Percentiles rank a stretch among this genome's conserved stretches.
Evolutionary conservation across 257 asterid species (phyloP).

Genomic region (Lycium ferocissimum): DNA sequence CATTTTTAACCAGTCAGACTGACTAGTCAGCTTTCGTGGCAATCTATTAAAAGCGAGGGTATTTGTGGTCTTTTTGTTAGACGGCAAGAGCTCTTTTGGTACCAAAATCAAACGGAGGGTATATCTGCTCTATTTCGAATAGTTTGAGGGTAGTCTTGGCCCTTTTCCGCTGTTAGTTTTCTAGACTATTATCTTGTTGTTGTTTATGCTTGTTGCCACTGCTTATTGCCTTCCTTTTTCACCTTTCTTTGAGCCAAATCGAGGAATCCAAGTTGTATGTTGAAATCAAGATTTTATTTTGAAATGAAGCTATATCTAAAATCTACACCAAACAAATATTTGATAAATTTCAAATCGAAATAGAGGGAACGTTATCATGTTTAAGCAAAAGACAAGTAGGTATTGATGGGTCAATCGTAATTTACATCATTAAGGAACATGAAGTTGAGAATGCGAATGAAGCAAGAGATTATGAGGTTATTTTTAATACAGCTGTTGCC

Average conservation of each 20-base stretch:
- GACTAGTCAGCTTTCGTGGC: no score
- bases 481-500: conserved; percentile 45
- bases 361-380: conserved; percentile 60
- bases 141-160: no score
- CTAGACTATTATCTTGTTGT: no score
- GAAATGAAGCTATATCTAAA: conserved; percentile 48
- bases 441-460: conserved; percentile 47
- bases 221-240: no score
- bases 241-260: conserved; percentile 40
- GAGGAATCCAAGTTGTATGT: conserved; percentile 38
- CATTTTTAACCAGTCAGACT: no score
- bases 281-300: conserved; percentile 54
- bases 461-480: conserved; percentile 56
- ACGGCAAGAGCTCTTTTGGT: no score
- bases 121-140: no score
- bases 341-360: conserved; percentile 53
- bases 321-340: conserved; percentile 51
- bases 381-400: conserved; percentile 40
- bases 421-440: conserved; percentile 54
- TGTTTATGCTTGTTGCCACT: no score
- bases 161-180: no score
- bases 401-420: conserved; percentile 45
- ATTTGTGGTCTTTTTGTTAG: no score
- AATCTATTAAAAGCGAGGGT: no score
- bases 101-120: no score